Evolutionary conservation across 1,284 basidiomycete species (phyloP).

Genomic region (Ceratobasidium sp.): DNA sequence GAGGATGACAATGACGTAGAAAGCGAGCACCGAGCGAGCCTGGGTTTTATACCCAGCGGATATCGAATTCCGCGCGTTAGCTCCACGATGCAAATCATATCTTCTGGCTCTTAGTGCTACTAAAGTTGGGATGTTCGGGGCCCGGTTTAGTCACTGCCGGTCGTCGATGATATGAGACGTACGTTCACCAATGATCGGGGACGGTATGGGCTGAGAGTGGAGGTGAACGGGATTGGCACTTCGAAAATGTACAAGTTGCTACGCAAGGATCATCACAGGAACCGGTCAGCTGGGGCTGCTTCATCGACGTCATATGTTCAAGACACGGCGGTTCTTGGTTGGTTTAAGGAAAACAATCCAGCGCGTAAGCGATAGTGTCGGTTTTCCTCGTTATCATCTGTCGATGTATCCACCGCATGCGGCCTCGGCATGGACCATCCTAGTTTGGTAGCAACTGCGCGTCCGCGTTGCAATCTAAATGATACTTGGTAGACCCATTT

Average conservation of each 20-base stretch:
- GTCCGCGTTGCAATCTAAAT: too few species aligned
- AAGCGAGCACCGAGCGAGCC: neutral
- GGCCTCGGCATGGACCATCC: too few species aligned
- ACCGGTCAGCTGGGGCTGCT: too few species aligned
- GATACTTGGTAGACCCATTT: too few species aligned
- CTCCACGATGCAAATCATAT: neutral
- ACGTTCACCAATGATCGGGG: neutral
- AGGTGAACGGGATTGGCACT: neutral
- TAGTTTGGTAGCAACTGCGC: neutral
- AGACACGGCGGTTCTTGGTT: too few species aligned
- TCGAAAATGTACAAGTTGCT: too few species aligned
- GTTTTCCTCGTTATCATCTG: too few species aligned
- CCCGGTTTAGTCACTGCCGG: neutral
- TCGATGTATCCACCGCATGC: too few species aligned
- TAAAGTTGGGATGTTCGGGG: slow-evolving; percentile 8
- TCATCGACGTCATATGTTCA: neutral
- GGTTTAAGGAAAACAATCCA: too few species aligned
- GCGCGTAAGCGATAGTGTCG: too few species aligned
- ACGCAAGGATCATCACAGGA: too few species aligned
- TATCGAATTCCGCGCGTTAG: neutral
- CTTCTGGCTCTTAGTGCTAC: neutral
- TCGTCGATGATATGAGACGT: neutral
- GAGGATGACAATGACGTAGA: neutral
- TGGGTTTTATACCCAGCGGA: slow-evolving; percentile 2
- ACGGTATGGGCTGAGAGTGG: neutral